These are phyloP conservation scores for Camellia oleifera DNA, from an alignment of 179 eudicot genomes.

Conservation along the genomic window DNA sequence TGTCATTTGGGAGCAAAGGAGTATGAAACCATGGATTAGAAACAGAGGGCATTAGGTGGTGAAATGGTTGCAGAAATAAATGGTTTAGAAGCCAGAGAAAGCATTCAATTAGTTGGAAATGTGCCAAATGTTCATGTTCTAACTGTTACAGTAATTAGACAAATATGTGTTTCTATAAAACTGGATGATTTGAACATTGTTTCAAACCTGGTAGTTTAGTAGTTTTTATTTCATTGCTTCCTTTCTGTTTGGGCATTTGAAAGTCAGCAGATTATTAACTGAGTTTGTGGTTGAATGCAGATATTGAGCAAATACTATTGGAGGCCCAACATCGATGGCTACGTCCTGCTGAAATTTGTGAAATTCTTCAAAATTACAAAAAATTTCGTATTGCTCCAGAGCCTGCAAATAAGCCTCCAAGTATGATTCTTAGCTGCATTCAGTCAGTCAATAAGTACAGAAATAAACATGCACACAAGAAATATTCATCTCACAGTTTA, in stretches of 20 bases:
- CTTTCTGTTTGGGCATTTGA: background rate
- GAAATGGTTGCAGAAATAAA: no score
- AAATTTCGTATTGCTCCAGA: conserved; percentile 55
- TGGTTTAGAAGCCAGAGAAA: no score
- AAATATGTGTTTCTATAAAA: background rate
- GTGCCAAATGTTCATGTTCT: no score
- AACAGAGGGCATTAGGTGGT: no score
- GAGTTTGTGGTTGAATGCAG: conserved; percentile 33
- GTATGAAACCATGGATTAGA: no score
- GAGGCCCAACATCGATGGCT: conserved; percentile 75
- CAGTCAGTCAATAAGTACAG: background rate
- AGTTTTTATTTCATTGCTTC: background rate
- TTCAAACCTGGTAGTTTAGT: background rate
- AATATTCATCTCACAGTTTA: no score
- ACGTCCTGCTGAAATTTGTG: conserved; percentile 71
- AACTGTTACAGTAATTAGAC: no score
- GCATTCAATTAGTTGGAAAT: no score
- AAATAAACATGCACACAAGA: background rate
- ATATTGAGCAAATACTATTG: conserved; percentile 55
- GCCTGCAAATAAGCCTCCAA: conserved; percentile 53
- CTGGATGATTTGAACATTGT: background rate
- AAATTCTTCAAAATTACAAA: conserved; percentile 53
- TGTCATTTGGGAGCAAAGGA: no score
- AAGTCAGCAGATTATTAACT: conserved; percentile 4
- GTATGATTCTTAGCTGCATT: conserved; percentile 26